Conservation (phyloP, 169 alveolate genomes). For the Plasmodium gaboni region DNA sequence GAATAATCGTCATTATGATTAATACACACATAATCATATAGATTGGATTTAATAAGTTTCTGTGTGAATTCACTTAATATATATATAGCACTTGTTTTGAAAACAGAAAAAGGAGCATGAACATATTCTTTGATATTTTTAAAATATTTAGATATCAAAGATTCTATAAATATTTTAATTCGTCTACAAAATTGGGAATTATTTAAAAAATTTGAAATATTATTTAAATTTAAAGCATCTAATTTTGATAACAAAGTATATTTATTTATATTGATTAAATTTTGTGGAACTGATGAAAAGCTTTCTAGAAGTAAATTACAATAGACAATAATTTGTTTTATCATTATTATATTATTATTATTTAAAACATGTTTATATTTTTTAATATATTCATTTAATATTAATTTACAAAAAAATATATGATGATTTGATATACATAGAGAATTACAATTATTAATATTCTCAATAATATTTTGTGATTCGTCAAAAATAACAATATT, state of each 20-base stretch:
- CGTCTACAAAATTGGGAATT: conserved; percentile 62
- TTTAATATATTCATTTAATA: conserved; percentile 22
- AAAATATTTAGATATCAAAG: conserved; percentile 18
- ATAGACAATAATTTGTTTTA: conserved; percentile 36
- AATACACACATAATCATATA: conserved; percentile 69
- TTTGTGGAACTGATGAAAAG: conserved; percentile 10
- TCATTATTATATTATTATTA: conserved; percentile 44
- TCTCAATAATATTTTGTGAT: conserved; percentile 85
- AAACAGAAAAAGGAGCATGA: neutral
- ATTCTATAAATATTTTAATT: conserved; percentile 70
- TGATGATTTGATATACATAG: conserved; percentile 5
- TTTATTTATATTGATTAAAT: conserved; percentile 14
- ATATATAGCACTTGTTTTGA: conserved; percentile 62
- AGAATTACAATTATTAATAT: conserved; percentile 43
- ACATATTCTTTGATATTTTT: neutral
- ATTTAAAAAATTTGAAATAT: conserved; percentile 61
- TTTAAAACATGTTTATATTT: conserved; percentile 22
- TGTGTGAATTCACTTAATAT: conserved; percentile 60
- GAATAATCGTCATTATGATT: conserved; percentile 3
- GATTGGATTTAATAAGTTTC: conserved; percentile 68
- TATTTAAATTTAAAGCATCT: conserved; percentile 72
- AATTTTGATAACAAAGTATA: conserved; percentile 24
- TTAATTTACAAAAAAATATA: conserved; percentile 27
- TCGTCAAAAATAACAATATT: conserved; percentile 85
- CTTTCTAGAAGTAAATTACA: conserved; percentile 27